A percentile compares a stretch with the other conserved stretches of the same genome.
Conservation (phyloP, 257 asterid species). For the Solanum chilense region DNA sequence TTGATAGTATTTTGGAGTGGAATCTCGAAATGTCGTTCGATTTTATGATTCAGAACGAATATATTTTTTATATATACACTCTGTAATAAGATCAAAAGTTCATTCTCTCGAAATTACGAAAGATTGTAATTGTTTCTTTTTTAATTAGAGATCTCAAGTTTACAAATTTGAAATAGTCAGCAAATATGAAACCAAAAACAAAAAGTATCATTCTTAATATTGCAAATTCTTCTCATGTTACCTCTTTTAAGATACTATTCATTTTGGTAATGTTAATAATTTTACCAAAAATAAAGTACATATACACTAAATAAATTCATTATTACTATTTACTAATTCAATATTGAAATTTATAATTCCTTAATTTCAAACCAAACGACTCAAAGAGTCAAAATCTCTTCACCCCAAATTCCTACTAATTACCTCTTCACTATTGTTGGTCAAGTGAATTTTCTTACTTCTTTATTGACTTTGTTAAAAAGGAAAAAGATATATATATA, state of each 20-base stretch:
- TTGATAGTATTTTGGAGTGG: not conserved
- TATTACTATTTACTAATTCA: not conserved
- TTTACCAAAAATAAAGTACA: not conserved
- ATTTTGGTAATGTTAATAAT: not conserved
- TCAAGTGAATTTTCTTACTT: not conserved
- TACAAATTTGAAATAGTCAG: too few relatives aligned
- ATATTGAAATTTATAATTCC: not conserved
- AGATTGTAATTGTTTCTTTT: too few relatives aligned
- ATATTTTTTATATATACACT: not conserved
- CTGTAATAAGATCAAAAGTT: not conserved
- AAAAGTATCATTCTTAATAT: not conserved
- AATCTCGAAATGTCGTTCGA: not conserved
- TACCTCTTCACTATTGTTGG: not conserved
- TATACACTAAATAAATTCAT: not conserved
- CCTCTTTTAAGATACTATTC: not conserved
- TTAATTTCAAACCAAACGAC: not conserved
- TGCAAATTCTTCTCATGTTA: not conserved
- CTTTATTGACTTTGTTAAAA: not conserved
- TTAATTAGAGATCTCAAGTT: not conserved
- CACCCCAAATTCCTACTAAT: not conserved
- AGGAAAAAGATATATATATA: not conserved
- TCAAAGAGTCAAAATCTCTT: not conserved
- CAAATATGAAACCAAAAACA: not conserved
- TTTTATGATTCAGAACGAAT: not conserved
- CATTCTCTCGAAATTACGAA: rapidly evolving